These are phyloP conservation scores for Cladophialophora chaetospira DNA, from an alignment of 2,329 filamentous ascomycete species.

Conservation along the genomic window DNA sequence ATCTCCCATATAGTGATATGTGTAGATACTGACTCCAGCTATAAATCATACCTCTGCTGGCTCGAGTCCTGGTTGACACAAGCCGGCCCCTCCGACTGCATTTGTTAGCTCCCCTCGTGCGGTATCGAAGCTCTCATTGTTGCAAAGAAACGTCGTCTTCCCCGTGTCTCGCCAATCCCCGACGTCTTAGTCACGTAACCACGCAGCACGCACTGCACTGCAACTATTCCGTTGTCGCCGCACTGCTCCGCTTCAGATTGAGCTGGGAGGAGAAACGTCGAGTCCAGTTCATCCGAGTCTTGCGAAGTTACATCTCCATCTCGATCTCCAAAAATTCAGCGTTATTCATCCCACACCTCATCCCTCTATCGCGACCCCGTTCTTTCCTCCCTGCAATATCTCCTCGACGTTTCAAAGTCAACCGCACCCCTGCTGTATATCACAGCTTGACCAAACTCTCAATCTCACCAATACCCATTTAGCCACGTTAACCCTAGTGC, in stretches of 20 bases:
- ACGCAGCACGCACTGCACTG: background rate
- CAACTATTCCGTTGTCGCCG: conserved; percentile 8
- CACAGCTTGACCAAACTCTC: conserved; percentile 3
- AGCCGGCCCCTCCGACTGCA: conserved; percentile 12
- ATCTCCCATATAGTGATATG: background rate
- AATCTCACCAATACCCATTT: conserved; percentile 10
- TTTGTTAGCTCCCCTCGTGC: too few relatives aligned
- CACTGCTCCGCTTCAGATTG: background rate
- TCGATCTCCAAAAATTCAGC: background rate
- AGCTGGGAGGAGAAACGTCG: conserved; percentile 1
- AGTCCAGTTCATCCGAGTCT: background rate
- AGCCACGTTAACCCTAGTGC: conserved; percentile 1
- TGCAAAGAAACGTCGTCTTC: background rate
- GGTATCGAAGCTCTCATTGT: background rate
- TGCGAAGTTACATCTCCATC: conserved; percentile 4
- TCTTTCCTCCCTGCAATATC: background rate
- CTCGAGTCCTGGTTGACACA: conserved; percentile 5
- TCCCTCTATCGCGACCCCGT: background rate
- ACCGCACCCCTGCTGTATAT: conserved; percentile 10
- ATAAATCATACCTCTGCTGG: background rate
- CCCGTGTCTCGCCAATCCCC: conserved; percentile 11
- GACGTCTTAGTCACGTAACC: background rate
- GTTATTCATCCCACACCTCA: conserved; percentile 1
- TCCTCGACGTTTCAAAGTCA: conserved; percentile 7
- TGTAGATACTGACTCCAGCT: background rate